Conservation (phyloP, 2,329 filamentous ascomycete genomes). For the Cladosporium sphaerospermum region DNA sequence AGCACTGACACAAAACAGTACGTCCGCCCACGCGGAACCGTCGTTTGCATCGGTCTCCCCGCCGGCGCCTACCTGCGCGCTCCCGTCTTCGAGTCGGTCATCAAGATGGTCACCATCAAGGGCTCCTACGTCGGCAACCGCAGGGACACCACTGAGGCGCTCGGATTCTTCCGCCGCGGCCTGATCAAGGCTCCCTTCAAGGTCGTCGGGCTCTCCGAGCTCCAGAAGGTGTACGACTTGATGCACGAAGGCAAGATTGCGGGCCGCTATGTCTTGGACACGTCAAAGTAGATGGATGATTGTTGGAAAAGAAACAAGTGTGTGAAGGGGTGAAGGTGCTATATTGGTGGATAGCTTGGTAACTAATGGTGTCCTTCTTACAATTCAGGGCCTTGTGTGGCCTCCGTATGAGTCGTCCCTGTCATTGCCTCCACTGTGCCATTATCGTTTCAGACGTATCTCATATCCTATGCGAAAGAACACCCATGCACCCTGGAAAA, state of each 20-base stretch:
- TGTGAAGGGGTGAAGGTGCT: neutral
- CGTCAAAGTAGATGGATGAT: conserved; percentile 47
- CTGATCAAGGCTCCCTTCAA: conserved; percentile 85
- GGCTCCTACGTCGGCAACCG: conserved; percentile 92
- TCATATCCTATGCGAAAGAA: neutral
- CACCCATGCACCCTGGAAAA: neutral
- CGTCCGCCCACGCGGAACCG: conserved; percentile 72
- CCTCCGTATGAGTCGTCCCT: neutral
- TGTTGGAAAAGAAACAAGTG: neutral
- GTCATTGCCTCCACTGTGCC: neutral
- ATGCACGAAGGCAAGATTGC: conserved; percentile 62
- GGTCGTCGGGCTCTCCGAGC: conserved; percentile 70
- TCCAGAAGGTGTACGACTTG: conserved; percentile 72
- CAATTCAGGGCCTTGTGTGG: neutral
- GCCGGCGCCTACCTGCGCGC: conserved; percentile 72
- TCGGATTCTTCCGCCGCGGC: conserved; percentile 81
- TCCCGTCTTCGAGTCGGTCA: conserved; percentile 82
- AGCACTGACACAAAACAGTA: conserved; percentile 46
- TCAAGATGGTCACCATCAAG: conserved; percentile 89
- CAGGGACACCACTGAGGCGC: conserved; percentile 76
- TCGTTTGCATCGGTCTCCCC: conserved; percentile 86
- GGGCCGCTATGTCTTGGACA: conserved; percentile 76
- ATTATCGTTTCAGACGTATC: neutral
- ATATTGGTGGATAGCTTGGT: neutral
- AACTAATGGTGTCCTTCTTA: neutral